Base-by-base conservation (phyloP, 106 monocot genomes). In the Platanthera guangdongensis region DNA sequence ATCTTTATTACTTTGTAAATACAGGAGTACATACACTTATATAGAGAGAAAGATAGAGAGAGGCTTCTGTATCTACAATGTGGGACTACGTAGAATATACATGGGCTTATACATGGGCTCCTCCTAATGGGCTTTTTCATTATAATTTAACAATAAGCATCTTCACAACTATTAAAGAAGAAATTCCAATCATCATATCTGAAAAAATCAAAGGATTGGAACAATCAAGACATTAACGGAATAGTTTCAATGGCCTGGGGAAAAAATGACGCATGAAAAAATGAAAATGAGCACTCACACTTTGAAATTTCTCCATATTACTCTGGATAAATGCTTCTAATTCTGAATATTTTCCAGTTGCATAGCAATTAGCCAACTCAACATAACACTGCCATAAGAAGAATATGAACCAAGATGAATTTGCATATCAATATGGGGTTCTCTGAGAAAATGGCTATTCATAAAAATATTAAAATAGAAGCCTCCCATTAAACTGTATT, bases 301-400 rank as follows among this genome's bases (percentile, higher is more conserved):
- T 80, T 87, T 87, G 90, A 72, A 94, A 99, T 51, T 83, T 90
- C 72, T 94, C 94, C 54, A 64, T 15, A 75, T 99, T 94, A 79
- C 81, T 30, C 48, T 88, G 86, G 51, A 99, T 92, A 68, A 22
- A 90, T 16, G 75, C 77, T 76, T 94, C 88, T 14, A 99, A 47
- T 76, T 92, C 90, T 81, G 86, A 79, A 78, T 81, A 79, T 68
- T 80, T 90, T 48, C 94, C 94, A 47, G 72, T 83, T 19, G 53
- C n/a, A 77, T 90, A 99, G 55, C 69, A 86, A 74, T 45, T 85
- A 57, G 86, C 87, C 79, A 94, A 82, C 49, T 94, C 94, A 82
- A 86, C 67, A 71, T 99, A 99, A 46, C 74, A 57, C 94, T 99
- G 87, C 22, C 22, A 76, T 9, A 77, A 49, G 8, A 83, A 74